A percentile compares a stretch with the other conserved stretches of the same genome.
Evolutionary conservation across 768 basidiomycete genomes (phyloP).

Genomic region (Rhodotorula diobovata): DNA sequence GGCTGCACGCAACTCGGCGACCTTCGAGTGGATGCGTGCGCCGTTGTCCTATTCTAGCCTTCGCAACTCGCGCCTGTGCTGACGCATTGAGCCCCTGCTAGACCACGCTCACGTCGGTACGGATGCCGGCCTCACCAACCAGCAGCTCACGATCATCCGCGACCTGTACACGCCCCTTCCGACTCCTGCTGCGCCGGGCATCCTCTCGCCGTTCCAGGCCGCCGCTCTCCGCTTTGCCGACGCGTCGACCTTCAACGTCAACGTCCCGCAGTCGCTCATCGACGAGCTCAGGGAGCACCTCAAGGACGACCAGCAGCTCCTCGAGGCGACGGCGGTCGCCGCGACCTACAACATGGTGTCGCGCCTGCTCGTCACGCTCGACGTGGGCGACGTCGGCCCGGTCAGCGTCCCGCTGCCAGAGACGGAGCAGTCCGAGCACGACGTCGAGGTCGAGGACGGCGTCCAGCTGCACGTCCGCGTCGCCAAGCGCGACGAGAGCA

Average conservation of each 20-base stretch:
- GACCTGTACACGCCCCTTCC: constrained; percentile 53
- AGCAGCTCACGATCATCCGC: constrained; percentile 58
- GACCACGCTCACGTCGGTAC: constrained; percentile 50
- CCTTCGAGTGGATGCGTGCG: constrained; percentile 46
- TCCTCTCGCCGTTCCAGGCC: constrained; percentile 54
- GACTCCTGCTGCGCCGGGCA: constrained; percentile 42
- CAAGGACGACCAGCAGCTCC: constrained; percentile 48
- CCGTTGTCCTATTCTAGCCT: too few relatives aligned
- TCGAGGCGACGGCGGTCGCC: constrained; percentile 53
- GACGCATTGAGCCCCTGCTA: neutral
- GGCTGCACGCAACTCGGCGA: constrained; percentile 45
- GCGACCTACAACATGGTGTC: constrained; percentile 67
- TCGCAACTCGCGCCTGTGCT: neutral
- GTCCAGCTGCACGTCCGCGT: constrained; percentile 34
- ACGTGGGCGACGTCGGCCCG: constrained; percentile 55
- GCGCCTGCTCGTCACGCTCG: constrained; percentile 60
- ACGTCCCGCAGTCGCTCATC: constrained; percentile 52
- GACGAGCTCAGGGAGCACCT: constrained; percentile 49
- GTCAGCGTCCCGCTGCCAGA: constrained; percentile 44
- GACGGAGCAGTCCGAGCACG: constrained; percentile 29
- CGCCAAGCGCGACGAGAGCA: constrained; percentile 19
- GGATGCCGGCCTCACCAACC: constrained; percentile 54
- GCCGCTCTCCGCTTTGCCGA: constrained; percentile 61
- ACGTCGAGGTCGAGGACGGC: constrained; percentile 35
- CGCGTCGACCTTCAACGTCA: constrained; percentile 55